Evolutionary conservation across 352 stramenopile species (phyloP).

Genomic region (Saprolegnia diclina): DNA sequence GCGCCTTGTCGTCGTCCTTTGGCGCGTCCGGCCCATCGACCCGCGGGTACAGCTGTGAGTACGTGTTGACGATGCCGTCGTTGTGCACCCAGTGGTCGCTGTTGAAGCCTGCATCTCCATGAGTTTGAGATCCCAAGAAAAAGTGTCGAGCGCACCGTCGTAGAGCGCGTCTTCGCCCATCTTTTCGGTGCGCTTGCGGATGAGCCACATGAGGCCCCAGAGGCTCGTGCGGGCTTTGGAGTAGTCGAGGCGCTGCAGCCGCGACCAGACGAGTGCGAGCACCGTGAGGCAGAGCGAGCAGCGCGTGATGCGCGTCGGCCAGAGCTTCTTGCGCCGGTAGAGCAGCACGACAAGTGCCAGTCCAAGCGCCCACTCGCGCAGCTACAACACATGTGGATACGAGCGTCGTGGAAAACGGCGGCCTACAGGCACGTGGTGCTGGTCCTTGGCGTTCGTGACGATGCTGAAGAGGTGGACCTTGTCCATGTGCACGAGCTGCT

Average conservation of each 20-base stretch:
- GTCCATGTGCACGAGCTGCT: constrained; percentile 36
- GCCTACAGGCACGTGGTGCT: constrained; percentile 37
- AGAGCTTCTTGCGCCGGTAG: constrained; percentile 29
- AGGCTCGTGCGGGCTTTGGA: constrained; percentile 55
- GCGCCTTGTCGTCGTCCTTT: neutral
- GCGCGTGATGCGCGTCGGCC: constrained; percentile 28
- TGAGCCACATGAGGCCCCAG: constrained; percentile 62
- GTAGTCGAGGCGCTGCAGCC: constrained; percentile 48
- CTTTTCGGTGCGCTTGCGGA: constrained; percentile 42
- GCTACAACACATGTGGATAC: neutral
- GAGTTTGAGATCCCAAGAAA: neutral
- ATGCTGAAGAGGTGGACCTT: constrained; percentile 62
- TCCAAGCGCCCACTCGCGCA: constrained; percentile 23
- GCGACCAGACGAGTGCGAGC: constrained; percentile 31
- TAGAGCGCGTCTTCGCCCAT: constrained; percentile 46
- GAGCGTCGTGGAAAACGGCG: neutral
- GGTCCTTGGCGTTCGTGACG: constrained; percentile 45
- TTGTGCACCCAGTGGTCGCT: constrained; percentile 59
- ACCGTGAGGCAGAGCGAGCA: constrained; percentile 19
- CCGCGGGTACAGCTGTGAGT: constrained; percentile 59
- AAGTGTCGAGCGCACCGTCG: constrained; percentile 32
- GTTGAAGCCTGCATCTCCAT: constrained; percentile 39
- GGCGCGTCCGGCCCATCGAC: constrained; percentile 30
- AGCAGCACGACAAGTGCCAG: constrained; percentile 30
- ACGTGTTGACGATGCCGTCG: constrained; percentile 66